These are phyloP conservation scores for Stephania cephalantha DNA, from an alignment of 164 flowering plant species.

Conservation along the genomic window DNA sequence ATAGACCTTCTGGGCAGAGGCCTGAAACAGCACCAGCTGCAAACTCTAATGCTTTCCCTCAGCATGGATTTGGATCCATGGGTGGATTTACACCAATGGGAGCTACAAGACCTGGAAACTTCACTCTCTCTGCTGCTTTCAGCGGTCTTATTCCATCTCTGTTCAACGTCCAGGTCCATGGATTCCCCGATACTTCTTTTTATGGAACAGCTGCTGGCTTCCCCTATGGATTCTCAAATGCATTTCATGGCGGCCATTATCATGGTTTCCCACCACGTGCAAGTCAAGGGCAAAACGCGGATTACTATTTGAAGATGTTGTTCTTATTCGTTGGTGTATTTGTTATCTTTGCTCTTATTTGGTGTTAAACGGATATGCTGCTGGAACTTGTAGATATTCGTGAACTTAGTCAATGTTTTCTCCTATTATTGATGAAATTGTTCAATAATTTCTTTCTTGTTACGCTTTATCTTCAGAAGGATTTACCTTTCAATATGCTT, in stretches of 20 bases:
- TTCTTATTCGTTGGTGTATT: slow-evolving; percentile 36
- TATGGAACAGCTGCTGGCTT: slow-evolving; percentile 53
- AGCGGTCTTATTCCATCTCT: slow-evolving; percentile 57
- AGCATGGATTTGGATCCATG: slow-evolving; percentile 48
- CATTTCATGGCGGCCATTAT: slow-evolving; percentile 51
- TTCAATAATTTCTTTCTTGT: not conserved
- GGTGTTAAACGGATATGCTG: slow-evolving; percentile 26
- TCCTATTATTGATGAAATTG: not conserved
- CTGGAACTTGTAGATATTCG: slow-evolving; percentile 3
- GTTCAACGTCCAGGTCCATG: slow-evolving; percentile 51
- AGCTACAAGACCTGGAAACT: slow-evolving; percentile 44
- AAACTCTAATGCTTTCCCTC: slow-evolving; percentile 30
- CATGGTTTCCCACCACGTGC: slow-evolving; percentile 27
- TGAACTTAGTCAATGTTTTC: not conserved
- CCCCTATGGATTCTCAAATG: slow-evolving; percentile 35
- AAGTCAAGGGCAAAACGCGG: slow-evolving; percentile 43
- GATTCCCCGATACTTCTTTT: slow-evolving; percentile 39
- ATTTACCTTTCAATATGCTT: not conserved
- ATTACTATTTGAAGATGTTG: slow-evolving; percentile 38
- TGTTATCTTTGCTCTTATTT: slow-evolving; percentile 44
- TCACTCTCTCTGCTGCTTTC: slow-evolving; percentile 48
- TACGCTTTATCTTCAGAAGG: not conserved
- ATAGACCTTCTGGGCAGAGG: slow-evolving; percentile 68
- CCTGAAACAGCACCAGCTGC: slow-evolving; percentile 63
- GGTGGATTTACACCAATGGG: slow-evolving; percentile 57